Evolutionary conservation across 1,284 basidiomycete genomes (phyloP).

Genomic region (Phellopilus nigrolimitatus): DNA sequence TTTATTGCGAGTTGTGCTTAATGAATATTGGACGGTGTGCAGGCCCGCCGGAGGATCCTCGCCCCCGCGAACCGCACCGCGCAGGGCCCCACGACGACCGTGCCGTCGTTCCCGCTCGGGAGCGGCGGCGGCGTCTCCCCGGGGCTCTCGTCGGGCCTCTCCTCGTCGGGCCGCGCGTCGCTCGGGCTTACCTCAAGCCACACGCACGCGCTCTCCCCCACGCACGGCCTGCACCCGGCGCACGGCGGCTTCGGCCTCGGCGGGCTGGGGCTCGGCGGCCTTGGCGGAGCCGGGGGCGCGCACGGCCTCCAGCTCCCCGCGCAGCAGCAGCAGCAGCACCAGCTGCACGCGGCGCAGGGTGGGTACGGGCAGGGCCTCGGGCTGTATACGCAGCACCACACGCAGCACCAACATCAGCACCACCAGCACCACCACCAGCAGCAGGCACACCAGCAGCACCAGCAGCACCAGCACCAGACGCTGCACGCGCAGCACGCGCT

Average conservation of each 20-base stretch:
- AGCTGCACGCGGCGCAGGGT: slow-evolving; percentile 5
- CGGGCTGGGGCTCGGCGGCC: not conserved
- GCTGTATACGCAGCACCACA: not conserved
- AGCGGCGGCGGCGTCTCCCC: no score
- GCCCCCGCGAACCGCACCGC: slow-evolving; percentile 73
- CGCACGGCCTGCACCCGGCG: not conserved
- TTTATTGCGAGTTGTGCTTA: no score
- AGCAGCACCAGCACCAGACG: slow-evolving; percentile 7
- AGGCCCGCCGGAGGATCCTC: slow-evolving; percentile 78
- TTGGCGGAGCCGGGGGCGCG: not conserved
- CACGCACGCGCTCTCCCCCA: slow-evolving; percentile 1
- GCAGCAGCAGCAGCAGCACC: slow-evolving; percentile 1
- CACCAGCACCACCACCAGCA: not conserved
- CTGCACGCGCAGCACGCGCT: not conserved
- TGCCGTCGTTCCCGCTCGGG: slow-evolving; percentile 41
- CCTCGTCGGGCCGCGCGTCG: not conserved
- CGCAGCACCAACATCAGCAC: not conserved
- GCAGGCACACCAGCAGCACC: not conserved
- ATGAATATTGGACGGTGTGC: slow-evolving; percentile 16
- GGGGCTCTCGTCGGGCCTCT: not conserved
- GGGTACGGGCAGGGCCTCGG: not conserved
- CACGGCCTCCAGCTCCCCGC: not conserved
- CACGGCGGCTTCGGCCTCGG: slow-evolving; percentile 4
- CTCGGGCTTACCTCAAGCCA: not conserved
- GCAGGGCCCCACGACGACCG: slow-evolving; percentile 67